These are phyloP conservation scores for Tulasnella sp. DNA, from an alignment of 768 basidiomycete genomes.

Conservation along the genomic window DNA sequence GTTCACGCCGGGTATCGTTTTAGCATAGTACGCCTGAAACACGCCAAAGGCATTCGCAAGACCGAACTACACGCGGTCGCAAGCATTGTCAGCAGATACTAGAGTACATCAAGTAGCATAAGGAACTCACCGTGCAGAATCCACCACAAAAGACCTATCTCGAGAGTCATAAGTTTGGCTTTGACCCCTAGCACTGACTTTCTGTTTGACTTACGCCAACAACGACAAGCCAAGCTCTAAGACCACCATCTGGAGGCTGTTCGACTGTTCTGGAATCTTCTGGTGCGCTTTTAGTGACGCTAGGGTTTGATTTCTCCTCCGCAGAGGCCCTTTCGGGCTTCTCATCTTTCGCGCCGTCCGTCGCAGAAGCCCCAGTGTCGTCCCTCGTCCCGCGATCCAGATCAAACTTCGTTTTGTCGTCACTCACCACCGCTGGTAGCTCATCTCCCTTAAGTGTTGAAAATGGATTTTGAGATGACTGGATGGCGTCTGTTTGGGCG, in stretches of 20 bases:
- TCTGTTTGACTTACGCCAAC: not conserved
- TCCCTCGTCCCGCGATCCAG: too few relatives aligned
- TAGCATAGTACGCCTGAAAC: slow-evolving; percentile 4
- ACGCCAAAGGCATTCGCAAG: slow-evolving; percentile 3
- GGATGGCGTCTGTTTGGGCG: too few relatives aligned
- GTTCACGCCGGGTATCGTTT: not conserved
- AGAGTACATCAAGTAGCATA: not conserved
- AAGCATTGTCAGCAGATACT: not conserved
- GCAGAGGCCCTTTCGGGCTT: not conserved
- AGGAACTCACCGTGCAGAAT: not conserved
- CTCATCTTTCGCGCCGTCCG: not conserved
- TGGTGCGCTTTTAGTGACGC: not conserved
- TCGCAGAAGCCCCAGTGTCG: too few relatives aligned
- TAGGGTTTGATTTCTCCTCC: not conserved
- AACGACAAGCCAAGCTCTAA: slow-evolving; percentile 5
- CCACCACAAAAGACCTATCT: not conserved
- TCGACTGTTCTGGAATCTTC: not conserved
- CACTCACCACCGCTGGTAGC: too few relatives aligned
- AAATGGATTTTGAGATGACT: too few relatives aligned
- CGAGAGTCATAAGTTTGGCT: not conserved
- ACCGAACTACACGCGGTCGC: not conserved
- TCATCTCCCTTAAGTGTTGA: too few relatives aligned
- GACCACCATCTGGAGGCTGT: not conserved
- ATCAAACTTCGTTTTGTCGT: too few relatives aligned
- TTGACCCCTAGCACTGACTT: not conserved